Base-by-base conservation (phyloP, 192 early-diverging fungal genomes). In the Coemansia sp. region DNA sequence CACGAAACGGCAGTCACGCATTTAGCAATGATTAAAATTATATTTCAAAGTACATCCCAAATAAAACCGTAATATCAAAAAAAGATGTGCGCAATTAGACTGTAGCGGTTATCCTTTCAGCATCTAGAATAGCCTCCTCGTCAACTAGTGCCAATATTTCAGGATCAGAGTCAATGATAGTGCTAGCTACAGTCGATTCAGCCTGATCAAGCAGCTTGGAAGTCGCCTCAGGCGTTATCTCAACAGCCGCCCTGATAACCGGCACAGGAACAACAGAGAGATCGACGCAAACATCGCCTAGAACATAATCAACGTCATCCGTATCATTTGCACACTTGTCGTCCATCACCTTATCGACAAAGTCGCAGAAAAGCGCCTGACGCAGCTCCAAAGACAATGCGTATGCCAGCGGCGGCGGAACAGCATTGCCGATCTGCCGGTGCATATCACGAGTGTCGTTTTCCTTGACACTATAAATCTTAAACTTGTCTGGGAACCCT, bases 381-480 rank as follows among this genome's bases (percentile, higher is more conserved):
- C 75, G 54, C 17, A 90, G 73, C 60, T 81, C 63, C 22, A 66
- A 62, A 53, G 83, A 84, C 9, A 90, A 59, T 10, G 89, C 87
- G 47, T 64, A 71, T 0, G 89, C 87, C 57, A 90, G 70, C 1
- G 85, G 87, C 22, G 84, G 83, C 14, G 89, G 89, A 12, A 90
- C 88, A 3, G 89, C 89, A 58, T 90, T 90, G 15, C 89, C 89
- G 9, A 90, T 69, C 58, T 90, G 89, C 3, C 81, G 76, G 56
- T 88, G 80, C 83, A 84, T 84, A 22, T 82, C 75, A 19, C 72
- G 82, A 29, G 73, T 53, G 24, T 70, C 68, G 39, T 72, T 67
- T 6, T 60, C 60, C 32, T 70, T 59, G 38, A 67, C 60, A 43
- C 72, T 79, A 11, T 74, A 70, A 32, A 90, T 84, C 37, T 68